Evolutionary conservation across 805 yeast species (phyloP), one percentile per base, ranked within the genome.

Genomic region (Saccharomycopsis fodiens): DNA sequence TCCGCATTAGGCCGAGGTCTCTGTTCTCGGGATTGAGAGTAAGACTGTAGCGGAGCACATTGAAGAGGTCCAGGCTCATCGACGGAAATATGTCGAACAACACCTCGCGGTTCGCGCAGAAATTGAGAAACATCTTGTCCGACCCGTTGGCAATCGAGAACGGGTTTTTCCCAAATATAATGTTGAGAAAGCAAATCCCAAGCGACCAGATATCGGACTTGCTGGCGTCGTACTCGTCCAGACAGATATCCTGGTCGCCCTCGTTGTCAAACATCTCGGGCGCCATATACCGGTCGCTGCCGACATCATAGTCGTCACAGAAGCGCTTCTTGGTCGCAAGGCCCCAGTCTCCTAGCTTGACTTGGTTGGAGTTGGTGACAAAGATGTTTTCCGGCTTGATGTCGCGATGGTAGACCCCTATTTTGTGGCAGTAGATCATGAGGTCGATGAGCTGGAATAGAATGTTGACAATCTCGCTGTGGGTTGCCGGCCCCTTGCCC

Each of bases 381-480:
- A 88, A 66, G 35, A 88, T 62, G 59, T 88, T 88, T 57, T 88
- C 96, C 1, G 96, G 89, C 63, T 88, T 88, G 57, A 88, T 70
- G 63, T 88, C 97, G 42, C 96, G 70, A 62, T 88, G 97, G 3
- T 85, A 82, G 44, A 88, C 80, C 21, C 97, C 96, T 76, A 82
- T 79, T 30, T 78, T 76, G 64, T 88, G 96, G 85, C 88, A 81
- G 67, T 84, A 87, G 44, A 76, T 77, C 23, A 87, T 89, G 36
- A 94, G 95, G 52, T 85, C 69, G 22, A 87, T 74, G 40, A 87
- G 64, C 60, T 88, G 96, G 59, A 85, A 84, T 67, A 86, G 85
- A 57, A 85, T 80, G 60, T 96, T 87, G 59, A 88, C 91, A 10
- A 95, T 89, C 60, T 88, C 96, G 10, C 74, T 74, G 39, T 79